phyloP scores from a whole-genome alignment of 257 asterid species.

The Fraxinus pennsylvanica region DNA sequence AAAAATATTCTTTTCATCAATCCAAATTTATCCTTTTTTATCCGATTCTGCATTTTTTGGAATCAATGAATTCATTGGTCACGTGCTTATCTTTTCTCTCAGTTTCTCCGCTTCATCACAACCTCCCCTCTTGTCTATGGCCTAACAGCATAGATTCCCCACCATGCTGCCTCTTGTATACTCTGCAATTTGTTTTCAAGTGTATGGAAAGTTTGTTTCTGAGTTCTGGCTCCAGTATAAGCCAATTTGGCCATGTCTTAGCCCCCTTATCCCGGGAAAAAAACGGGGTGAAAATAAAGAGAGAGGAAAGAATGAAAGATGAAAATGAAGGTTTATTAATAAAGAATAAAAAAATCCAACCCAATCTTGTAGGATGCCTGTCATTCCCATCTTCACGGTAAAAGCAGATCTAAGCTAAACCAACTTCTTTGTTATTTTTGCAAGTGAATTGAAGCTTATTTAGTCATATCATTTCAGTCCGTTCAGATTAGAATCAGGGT shows the following conservation, averaged over 20 bases:
- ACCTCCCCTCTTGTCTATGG: background rate
- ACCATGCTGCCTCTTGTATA: no score
- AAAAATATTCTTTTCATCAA: no score
- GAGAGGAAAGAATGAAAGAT: background rate
- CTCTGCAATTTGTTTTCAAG: background rate
- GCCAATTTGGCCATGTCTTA: background rate
- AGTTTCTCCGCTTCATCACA: no score
- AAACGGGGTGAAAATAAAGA: background rate
- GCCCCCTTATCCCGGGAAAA: background rate
- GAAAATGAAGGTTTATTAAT: background rate
- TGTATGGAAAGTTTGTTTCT: no score
- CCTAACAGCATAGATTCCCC: no score
- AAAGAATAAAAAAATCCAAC: background rate
- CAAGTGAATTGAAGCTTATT: background rate
- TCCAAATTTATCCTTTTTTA: no score
- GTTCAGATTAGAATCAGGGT: background rate
- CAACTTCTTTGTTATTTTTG: background rate
- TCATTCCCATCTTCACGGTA: background rate
- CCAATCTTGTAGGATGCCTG: background rate
- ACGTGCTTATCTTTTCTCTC: no score
- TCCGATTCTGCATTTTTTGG: no score
- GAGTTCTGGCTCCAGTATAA: background rate
- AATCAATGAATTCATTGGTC: no score
- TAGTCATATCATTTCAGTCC: background rate
- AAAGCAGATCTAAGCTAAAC: background rate